Evolutionary conservation across 345 rosid genomes (phyloP).

Genomic region (Populus deltoides): DNA sequence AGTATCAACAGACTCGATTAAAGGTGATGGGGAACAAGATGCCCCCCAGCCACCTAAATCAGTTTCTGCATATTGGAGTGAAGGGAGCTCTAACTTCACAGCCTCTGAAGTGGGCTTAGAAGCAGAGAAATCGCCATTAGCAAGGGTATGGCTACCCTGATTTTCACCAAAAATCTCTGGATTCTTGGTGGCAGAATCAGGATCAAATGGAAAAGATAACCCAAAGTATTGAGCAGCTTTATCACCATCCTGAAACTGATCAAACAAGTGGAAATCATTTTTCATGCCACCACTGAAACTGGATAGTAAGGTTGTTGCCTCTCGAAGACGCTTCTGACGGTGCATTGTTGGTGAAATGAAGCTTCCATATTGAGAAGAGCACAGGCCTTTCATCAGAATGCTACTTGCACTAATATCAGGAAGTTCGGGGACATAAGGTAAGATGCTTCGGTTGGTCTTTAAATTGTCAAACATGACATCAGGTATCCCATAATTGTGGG

Average conservation of each 20-base stretch:
- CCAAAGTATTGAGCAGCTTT: conserved; percentile 47
- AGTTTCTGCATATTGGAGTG: conserved; percentile 96
- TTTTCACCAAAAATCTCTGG: conserved; percentile 49
- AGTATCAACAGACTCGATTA: conserved; percentile 66
- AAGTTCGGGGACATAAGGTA: conserved; percentile 61
- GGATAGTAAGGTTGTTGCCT: conserved; percentile 45
- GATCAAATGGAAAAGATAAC: conserved; percentile 47
- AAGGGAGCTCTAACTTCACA: conserved; percentile 99
- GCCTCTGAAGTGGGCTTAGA: conserved; percentile 71
- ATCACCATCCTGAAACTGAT: conserved; percentile 47
- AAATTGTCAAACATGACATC: conserved; percentile 66
- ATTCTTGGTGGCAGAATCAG: conserved; percentile 45
- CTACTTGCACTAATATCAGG: conserved; percentile 51
- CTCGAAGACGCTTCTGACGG: conserved; percentile 59
- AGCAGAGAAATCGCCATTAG: conserved; percentile 84
- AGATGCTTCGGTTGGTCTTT: conserved; percentile 45
- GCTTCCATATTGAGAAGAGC: conserved; percentile 56
- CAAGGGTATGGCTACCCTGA: conserved; percentile 74
- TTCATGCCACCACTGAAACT: conserved; percentile 42
- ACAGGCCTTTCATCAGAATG: conserved; percentile 61
- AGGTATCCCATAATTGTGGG: conserved; percentile 53
- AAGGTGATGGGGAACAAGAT: conserved; percentile 56
- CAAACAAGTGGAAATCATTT: conserved; percentile 48
- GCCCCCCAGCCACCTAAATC: conserved; percentile 73
- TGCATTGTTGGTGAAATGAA: conserved; percentile 49